Conservation (phyloP, 1,284 basidiomycete genomes). For the Puccinia hordei region DNA sequence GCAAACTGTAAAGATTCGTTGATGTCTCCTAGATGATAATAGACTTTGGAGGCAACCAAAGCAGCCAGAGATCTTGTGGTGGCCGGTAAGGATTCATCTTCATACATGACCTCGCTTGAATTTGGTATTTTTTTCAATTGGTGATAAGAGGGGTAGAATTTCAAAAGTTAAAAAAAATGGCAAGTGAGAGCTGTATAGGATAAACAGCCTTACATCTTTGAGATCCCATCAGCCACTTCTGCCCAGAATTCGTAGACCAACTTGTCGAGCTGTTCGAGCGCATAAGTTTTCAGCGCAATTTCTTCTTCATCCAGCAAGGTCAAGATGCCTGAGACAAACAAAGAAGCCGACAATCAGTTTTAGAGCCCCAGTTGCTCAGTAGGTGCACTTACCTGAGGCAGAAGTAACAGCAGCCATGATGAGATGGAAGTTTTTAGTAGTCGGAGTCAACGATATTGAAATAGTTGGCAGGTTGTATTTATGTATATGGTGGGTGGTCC, state of each 20-base stretch:
- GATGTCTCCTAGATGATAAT: conserved; percentile 90
- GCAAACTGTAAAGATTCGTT: conserved; percentile 91
- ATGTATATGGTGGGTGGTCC: neutral
- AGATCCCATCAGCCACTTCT: conserved; percentile 91
- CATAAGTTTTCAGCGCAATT: conserved; percentile 81
- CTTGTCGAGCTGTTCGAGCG: conserved; percentile 75
- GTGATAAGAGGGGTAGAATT: neutral
- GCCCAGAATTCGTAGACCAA: conserved; percentile 94
- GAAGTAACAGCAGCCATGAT: conserved; percentile 40
- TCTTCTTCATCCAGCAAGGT: conserved; percentile 85
- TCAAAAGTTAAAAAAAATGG: conserved; percentile 11
- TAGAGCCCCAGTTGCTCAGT: neutral
- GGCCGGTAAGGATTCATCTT: conserved; percentile 70
- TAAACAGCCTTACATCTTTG: conserved; percentile 70
- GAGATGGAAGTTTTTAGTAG: neutral
- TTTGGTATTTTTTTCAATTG: neutral
- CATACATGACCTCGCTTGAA: conserved; percentile 81
- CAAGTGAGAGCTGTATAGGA: neutral
- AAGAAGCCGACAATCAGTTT: neutral
- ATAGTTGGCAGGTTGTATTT: neutral
- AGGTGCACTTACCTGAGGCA: conserved; percentile 31
- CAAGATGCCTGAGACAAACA: conserved; percentile 68
- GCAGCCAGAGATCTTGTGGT: conserved; percentile 77
- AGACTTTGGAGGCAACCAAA: conserved; percentile 88
- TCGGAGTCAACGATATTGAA: neutral